Evolutionary conservation across 1,284 basidiomycete genomes (phyloP), one percentile per base, ranked within the genome.

Genomic region (Melampsora abietis-canadensis): DNA sequence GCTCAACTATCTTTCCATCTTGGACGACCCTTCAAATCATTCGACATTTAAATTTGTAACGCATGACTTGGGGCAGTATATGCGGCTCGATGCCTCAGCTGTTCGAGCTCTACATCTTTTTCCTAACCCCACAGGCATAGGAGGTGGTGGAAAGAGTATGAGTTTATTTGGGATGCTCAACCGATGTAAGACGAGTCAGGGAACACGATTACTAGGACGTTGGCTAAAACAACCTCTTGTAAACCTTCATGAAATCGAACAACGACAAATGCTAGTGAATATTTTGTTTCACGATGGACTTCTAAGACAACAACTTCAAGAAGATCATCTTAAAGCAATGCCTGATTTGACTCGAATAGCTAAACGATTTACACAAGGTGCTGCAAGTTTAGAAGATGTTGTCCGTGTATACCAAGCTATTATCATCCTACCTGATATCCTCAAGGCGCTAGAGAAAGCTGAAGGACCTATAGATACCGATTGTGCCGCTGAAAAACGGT

Each of bases 191-290:
- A 98, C 96, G 0, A 89, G 91, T 0, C 96, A 98, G 81, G 96
- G 96, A 0, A 89, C 91, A n/a, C 85, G 96, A 69, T 82, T 97
- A 72, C 85, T 99, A 1, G 91, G 88, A 0, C 90, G 90, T 75
- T 99, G 95, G 95, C 84, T 99, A 70, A 98, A 97, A 82, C 96
- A 98, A 82, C 96, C 96, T 1, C 84, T 98, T 34, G 88, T 98
- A 54, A 97, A 97, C 81, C 83, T 92, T 24, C 94, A 98, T 79
- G 90, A 94, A 80, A 98, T 98, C 77, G 84, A 92, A 91, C 77
- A 89, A 81, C 85, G 94, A 6, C 94, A 95, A 80, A 87, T 89
- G 77, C 84, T 99, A 0, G 94, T 98, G 0, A 89, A 97, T 78
- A 85, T 88, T 0, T 93, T 98, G 77, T 86, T 93, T 8, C 88